Evolutionary conservation across 2,329 filamentous ascomycete species (phyloP).

Genomic region (Pseudogymnoascus sp.): DNA sequence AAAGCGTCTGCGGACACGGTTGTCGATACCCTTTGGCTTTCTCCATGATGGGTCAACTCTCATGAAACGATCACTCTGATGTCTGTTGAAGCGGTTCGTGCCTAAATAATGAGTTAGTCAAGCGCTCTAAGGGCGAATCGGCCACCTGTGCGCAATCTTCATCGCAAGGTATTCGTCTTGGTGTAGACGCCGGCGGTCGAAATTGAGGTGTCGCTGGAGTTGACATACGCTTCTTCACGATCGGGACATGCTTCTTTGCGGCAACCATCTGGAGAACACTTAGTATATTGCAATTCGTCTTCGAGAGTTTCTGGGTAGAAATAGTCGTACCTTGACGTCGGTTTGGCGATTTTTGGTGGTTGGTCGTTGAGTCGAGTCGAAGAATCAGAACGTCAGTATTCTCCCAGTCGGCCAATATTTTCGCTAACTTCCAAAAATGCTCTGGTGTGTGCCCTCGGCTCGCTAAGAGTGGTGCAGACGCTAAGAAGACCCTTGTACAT

Average conservation of each 20-base stretch:
- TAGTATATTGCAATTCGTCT: slow-evolving; percentile 6
- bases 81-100: slow-evolving; percentile 91
- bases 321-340: slow-evolving; percentile 22
- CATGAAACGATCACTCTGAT: slow-evolving; percentile 97
- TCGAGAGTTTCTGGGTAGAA: neutral
- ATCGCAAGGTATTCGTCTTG: neutral
- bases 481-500: neutral
- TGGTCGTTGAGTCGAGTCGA: slow-evolving; percentile 9
- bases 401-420: slow-evolving; percentile 7
- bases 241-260: slow-evolving; percentile 98
- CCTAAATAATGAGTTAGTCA: slow-evolving; percentile 46
- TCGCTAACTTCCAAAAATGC: slow-evolving; percentile 9
- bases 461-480: slow-evolving; percentile 18
- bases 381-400: slow-evolving; percentile 4
- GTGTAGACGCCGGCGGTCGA: slow-evolving; percentile 1
- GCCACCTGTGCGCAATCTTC: neutral
- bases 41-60: slow-evolving; percentile 87
- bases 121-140: slow-evolving; percentile 14
- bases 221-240: slow-evolving; percentile 99
- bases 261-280: slow-evolving; percentile 70
- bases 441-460: slow-evolving; percentile 12
- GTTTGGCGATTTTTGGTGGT: neutral
- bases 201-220: slow-evolving; percentile 10
- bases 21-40: slow-evolving; percentile 99
- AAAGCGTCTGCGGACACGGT: slow-evolving; percentile 94